These are phyloP conservation scores for Nitzschia sp. DNA, from an alignment of 108 stramenopile genomes.

Conservation along the genomic window DNA sequence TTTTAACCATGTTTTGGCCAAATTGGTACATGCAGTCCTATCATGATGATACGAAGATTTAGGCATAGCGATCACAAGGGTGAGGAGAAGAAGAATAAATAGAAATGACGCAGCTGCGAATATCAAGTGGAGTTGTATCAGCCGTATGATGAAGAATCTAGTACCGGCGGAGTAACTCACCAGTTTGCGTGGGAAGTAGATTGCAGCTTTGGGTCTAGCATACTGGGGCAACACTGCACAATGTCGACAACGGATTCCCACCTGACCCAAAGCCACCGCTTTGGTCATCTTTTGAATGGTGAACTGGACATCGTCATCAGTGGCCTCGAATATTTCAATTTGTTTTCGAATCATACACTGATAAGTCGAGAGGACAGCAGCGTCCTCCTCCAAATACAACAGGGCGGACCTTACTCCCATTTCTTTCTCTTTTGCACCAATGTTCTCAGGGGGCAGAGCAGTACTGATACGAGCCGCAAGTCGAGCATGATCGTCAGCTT, in stretches of 20 bases:
- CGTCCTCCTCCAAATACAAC: slow-evolving; percentile 26
- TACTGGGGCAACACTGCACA: slow-evolving; percentile 56
- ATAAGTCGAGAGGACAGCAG: slow-evolving; percentile 20
- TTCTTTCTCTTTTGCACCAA: no score
- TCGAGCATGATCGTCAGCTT: no score
- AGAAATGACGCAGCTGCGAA: no score
- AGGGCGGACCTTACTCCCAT: no score
- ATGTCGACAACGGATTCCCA: slow-evolving; percentile 75
- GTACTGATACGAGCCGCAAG: no score
- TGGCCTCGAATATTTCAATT: slow-evolving; percentile 36
- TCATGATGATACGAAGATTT: no score
- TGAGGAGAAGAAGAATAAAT: not conserved
- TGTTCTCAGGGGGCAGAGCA: no score
- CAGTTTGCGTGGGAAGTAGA: slow-evolving; percentile 70
- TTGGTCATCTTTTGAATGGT: slow-evolving; percentile 42
- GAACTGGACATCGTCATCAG: slow-evolving; percentile 23
- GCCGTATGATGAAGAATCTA: no score
- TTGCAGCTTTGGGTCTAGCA: slow-evolving; percentile 58
- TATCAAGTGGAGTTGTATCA: no score
- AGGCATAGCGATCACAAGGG: not conserved
- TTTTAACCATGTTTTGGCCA: slow-evolving; percentile 41
- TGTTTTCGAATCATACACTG: slow-evolving; percentile 37
- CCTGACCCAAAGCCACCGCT: slow-evolving; percentile 50
- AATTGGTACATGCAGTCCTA: slow-evolving; percentile 38
- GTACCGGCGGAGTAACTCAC: no score